Conservation (phyloP, 768 basidiomycete genomes). For the Auricularia sp. region DNA sequence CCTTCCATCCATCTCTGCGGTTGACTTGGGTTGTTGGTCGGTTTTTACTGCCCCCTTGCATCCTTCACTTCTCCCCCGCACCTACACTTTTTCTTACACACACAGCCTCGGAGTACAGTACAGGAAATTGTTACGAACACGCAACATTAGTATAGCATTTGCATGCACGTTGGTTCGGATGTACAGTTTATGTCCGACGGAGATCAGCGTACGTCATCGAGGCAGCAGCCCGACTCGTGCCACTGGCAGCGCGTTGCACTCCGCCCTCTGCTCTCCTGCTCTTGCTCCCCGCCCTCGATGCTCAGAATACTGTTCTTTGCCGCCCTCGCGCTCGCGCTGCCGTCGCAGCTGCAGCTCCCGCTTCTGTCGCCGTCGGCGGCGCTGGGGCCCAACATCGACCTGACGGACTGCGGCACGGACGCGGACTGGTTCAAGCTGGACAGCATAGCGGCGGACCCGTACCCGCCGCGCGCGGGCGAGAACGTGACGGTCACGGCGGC, state of each 20-base stretch:
- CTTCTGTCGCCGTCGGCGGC: neutral
- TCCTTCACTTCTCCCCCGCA: neutral
- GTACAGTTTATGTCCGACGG: no score
- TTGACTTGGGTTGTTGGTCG: neutral
- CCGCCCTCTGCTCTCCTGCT: no score
- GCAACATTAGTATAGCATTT: neutral
- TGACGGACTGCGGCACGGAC: neutral
- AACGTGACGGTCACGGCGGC: constrained; percentile 78
- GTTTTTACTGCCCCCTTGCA: neutral
- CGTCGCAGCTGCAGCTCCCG: neutral
- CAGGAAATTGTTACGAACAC: neutral
- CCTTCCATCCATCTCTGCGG: no score
- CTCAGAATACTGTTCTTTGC: no score
- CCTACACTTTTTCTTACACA: neutral
- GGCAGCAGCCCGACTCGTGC: no score
- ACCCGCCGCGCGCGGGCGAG: constrained; percentile 82
- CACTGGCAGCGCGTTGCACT: no score
- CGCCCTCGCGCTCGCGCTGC: no score
- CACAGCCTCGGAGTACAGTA: neutral
- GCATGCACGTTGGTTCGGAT: neutral
- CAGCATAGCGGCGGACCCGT: constrained; percentile 59
- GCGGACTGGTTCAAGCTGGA: neutral
- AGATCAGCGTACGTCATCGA: no score
- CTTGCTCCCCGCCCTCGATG: no score
- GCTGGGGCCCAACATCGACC: neutral